Evolutionary conservation across 1,284 basidiomycete species (phyloP), one percentile per base, ranked within the genome.

Genomic region (Cutaneotrichosporon spelunceum): DNA sequence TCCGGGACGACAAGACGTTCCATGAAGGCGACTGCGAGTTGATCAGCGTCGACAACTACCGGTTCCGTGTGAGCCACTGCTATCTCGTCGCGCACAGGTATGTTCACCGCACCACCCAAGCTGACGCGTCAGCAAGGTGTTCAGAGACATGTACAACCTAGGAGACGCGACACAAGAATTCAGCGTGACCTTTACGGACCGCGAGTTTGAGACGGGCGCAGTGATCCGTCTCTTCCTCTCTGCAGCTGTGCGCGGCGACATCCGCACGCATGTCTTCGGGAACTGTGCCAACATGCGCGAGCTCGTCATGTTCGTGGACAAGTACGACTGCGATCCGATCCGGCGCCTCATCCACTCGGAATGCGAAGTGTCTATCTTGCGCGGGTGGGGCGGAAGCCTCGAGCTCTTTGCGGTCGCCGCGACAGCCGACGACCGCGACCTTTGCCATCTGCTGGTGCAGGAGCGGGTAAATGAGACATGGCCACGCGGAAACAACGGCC

Each of bases 91-190:
- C 49, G 2, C 7, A 9, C 19, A 50, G 49, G 49, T 50, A 10
- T 21, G 49, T 50, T 49, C 36, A 19, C 5, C 36, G 6, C 36
- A 6, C 36, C 36, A 13, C 10, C 16, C 27, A 3, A n/a, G 19
- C n/a, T 30, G 49, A 50, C 49, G 27, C 49, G 27, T 19, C 49
- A 50, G 27, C 26, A 24, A 53, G n/a, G 52, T 53, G 10, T 36
- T 53, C 26, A 42, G 44, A 11, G 54, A 30, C 21, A 33, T 33
- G 27, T n/a, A 33, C 26, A 30, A 29, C n/a, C 24, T 50, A 4
- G 49, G 27, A 6, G 24, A 50, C 8, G 26, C 9, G 19, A 42
- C 39, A 9, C 27, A 50, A 30, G 49, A 52, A 19, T 21, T 30
- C 24, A 52, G 10, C 21, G 24, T 50, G 21, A 33, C 26, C 7